phyloP scores from a whole-genome alignment of 2,329 filamentous ascomycete species.

The Botrytis byssoidea region DNA sequence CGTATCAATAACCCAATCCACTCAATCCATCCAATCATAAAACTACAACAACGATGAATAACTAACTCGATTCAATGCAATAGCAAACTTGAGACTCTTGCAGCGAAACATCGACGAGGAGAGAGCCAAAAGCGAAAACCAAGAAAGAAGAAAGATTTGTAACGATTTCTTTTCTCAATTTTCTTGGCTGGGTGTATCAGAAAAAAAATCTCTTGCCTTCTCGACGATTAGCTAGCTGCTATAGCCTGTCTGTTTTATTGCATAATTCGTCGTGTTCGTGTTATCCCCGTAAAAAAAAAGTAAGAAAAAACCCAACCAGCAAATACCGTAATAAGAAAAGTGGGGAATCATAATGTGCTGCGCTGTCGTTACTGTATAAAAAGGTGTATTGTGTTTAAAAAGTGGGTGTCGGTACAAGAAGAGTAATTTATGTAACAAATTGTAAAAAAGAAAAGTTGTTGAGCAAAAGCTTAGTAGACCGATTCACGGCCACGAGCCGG shows the following conservation, averaged over 20 bases:
- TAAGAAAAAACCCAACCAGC: neutral
- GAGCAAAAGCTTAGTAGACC: neutral
- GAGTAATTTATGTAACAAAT: slow-evolving; percentile 20
- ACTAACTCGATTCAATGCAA: slow-evolving; percentile 4
- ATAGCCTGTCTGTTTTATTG: slow-evolving; percentile 1
- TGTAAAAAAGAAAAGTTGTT: neutral
- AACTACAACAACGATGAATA: slow-evolving; percentile 19
- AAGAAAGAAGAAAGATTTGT: neutral
- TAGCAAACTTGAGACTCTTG: neutral
- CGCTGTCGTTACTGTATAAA: slow-evolving; percentile 21
- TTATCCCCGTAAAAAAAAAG: slow-evolving; percentile 16
- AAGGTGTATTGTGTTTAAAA: slow-evolving; percentile 14
- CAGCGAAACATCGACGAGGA: neutral
- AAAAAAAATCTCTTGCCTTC: neutral
- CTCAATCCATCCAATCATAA: slow-evolving; percentile 1
- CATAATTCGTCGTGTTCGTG: slow-evolving; percentile 7
- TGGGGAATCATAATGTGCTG: slow-evolving; percentile 21
- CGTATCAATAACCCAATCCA: neutral
- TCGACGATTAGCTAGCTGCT: slow-evolving; percentile 1
- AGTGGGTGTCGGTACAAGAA: slow-evolving; percentile 21
- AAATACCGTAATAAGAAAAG: slow-evolving; percentile 6
- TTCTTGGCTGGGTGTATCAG: neutral
- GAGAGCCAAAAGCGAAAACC: neutral
- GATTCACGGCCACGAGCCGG: neutral
- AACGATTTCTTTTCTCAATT: neutral